These are phyloP conservation scores for Phytophthora tubulina DNA, from an alignment of 352 stramenopile genomes.

Conservation along the genomic window DNA sequence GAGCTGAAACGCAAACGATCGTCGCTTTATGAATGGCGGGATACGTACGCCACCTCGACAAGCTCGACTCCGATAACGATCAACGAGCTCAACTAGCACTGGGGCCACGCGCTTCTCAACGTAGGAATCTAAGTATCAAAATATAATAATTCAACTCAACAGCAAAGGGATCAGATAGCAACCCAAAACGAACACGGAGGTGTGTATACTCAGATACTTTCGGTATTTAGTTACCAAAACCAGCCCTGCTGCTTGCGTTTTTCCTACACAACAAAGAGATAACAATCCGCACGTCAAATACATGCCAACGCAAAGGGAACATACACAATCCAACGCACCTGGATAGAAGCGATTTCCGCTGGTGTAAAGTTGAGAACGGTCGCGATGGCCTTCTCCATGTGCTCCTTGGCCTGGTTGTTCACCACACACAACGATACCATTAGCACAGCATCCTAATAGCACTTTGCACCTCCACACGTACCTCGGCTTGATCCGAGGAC, in stretches of 20 bases:
- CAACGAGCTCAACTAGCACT: conserved; percentile 41
- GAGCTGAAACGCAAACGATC: conserved; percentile 31
- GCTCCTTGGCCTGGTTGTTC: conserved; percentile 69
- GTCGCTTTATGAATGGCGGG: conserved; percentile 43
- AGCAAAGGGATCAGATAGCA: conserved; percentile 9
- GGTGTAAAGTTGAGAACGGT: conserved; percentile 89
- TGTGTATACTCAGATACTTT: conserved; percentile 23
- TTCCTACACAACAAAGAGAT: conserved; percentile 34
- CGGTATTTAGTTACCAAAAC: conserved; percentile 63
- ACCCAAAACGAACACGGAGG: neutral
- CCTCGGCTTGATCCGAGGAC: conserved; percentile 85
- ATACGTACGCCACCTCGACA: conserved; percentile 41
- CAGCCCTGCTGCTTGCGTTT: conserved; percentile 73
- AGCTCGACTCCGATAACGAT: conserved; percentile 31
- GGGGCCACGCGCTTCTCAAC: neutral
- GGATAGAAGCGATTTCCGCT: conserved; percentile 66
- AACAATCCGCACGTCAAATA: neutral
- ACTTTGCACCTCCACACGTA: conserved; percentile 19
- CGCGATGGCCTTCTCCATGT: conserved; percentile 91
- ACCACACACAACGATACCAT: conserved; percentile 14
- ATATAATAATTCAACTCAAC: conserved; percentile 24
- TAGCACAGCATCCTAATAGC: neutral
- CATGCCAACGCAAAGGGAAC: neutral
- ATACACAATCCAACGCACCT: conserved; percentile 37
- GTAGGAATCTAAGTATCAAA: conserved; percentile 14